Base-by-base conservation (phyloP, 2,329 filamentous ascomycete genomes). In the Uncinocarpus reesii region DNA sequence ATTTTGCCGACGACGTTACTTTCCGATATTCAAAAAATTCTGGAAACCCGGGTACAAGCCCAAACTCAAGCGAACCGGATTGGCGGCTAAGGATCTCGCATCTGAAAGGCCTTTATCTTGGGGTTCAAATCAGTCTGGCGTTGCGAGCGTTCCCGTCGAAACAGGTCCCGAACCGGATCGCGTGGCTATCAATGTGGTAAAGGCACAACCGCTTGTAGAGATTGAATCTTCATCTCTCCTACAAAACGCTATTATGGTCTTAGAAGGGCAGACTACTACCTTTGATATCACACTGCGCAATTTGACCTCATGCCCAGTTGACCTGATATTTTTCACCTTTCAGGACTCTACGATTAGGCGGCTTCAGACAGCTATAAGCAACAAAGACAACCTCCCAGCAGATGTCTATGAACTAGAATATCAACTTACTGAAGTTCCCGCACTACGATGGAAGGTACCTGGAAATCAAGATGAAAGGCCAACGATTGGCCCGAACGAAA, bases 371-470 rank as follows among this genome's bases (percentile, higher is more conserved):
- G 85, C 86, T 0, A 71, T 94, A 38, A 76, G 72, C 46, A 87
- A 81, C 58, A 84, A 86, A 59, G 85, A 93, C 57, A 78, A 89
- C 1, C 79, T 83, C 7, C 78, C 84, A 0, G 79, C 82, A 1
- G 88, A 95, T 60, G 68, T 92, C 4, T 89, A 94, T 61, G 89
- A 95, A 62, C 79, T 90, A 49, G 88, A 95, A 62, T 72, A 87
- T 42, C 83, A 89, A 51, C 71, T 93, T 37, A 79, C 83, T 51
- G 81, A 79, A 60, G 83, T 81, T 59, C 83, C 85, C 61, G 83
- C 86, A 21, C 64, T 76, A 43, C 65, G 62, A 36, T 77, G 71
- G 58, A 67, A 84, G 37, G 74, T 78, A 74, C 55, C 68, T 41
- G 67, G 53, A 7, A 49, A 77, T 63, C 56, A 74, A 63, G 74